Evolutionary conservation across 164 flowering plant genomes (phyloP), one percentile per base, ranked within the genome.

Genomic region (Dillenia turbinata): DNA sequence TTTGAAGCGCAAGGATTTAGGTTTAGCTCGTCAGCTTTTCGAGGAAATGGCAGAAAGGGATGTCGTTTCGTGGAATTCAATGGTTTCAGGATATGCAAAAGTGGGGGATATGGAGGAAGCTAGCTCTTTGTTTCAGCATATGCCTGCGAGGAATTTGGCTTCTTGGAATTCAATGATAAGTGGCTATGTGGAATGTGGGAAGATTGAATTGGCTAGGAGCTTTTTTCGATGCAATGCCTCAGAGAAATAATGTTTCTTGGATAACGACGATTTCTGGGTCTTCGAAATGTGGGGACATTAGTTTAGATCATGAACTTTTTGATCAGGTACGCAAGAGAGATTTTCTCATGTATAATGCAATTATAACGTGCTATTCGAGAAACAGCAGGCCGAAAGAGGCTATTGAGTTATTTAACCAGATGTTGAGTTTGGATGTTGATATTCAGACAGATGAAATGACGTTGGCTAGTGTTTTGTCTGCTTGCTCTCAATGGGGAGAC

Each of bases 111-210:
- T 71, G 75, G 49, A 55, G n/a, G 13, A 15, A 24, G 80, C 80
- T 0, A 64, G 61, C 63, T 64, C 16, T 44, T 56, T 80, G 59
- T 81, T 81, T 61, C 50, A 53, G 17, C 45, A 66, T 59, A 81
- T 81, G 85, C 78, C 79, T 0, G 53, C 60, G 61, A 71, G 70
- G 54, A 72, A 66, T 64, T 40, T 66, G 8, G 79, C 75, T 15
- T 78, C 82, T 17, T 78, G 82, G 85, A 81, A 78, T 62, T 59
- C 74, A n/a, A 73, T 74, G 70, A 59, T 81, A 22, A 40, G 70
- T 52, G 81, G 78, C n/a, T 72, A 71, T 62, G 59, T 72, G 14
- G 70, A 67, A n/a, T 24, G 44, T 40, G 77, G 78, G 62, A 64
- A 75, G 1, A 57, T 78, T 12, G 71, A 54, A 24, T 61, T 62